phyloP scores from a whole-genome alignment of 805 yeast species.

The Candida insectalens region DNA sequence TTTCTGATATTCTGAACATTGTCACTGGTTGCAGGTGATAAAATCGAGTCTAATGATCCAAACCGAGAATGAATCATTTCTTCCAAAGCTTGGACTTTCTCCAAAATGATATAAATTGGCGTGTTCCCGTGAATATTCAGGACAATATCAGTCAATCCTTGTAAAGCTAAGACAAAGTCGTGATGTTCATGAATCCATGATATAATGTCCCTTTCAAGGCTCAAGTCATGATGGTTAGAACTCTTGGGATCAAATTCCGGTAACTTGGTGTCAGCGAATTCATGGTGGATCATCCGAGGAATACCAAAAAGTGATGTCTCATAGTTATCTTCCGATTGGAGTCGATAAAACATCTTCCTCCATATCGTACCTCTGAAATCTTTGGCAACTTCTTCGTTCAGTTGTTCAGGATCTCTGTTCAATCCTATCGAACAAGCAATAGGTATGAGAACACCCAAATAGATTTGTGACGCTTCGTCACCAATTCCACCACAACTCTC shows the following conservation, averaged over 20 bases:
- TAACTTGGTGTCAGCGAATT: constrained; percentile 39
- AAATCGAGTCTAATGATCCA: constrained; percentile 20
- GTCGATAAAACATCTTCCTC: constrained; percentile 50
- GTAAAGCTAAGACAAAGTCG: constrained; percentile 22
- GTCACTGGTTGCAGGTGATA: constrained; percentile 16
- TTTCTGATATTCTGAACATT: constrained; percentile 15
- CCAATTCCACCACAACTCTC: constrained; percentile 46
- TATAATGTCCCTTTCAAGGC: constrained; percentile 32
- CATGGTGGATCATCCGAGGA: constrained; percentile 29
- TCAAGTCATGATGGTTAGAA: constrained; percentile 28
- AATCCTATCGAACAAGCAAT: constrained; percentile 62
- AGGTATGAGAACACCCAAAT: constrained; percentile 47
- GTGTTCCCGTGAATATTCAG: constrained; percentile 31
- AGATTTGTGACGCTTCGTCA: constrained; percentile 49
- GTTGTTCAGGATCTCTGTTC: constrained; percentile 54
- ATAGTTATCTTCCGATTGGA: constrained; percentile 35
- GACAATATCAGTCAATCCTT: constrained; percentile 27
- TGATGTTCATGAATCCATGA: constrained; percentile 22
- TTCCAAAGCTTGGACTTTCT: constrained; percentile 29
- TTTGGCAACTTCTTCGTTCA: constrained; percentile 7
- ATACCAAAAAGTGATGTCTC: constrained; percentile 32
- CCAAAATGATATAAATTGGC: constrained; percentile 27
- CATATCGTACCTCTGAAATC: constrained; percentile 34
- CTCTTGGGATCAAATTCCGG: constrained; percentile 31
- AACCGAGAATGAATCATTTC: constrained; percentile 19